Base-by-base conservation (phyloP, 2,329 filamentous ascomycete species). In the Corniculantispora saksenae region DNA sequence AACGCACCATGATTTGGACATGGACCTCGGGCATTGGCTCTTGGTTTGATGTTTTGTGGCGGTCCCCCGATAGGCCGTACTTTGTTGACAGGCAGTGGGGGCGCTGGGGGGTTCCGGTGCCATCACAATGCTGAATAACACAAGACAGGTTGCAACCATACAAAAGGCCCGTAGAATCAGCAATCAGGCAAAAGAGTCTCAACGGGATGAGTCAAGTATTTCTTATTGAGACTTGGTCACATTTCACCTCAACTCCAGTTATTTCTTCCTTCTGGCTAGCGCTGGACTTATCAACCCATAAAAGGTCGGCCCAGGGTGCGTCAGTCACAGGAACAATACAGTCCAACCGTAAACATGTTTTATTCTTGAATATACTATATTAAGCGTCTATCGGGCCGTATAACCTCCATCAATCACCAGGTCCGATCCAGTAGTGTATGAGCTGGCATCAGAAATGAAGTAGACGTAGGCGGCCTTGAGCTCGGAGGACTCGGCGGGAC, bases 401-500 rank as follows among this genome's bases (percentile, higher is more conserved):
- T 91, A 91, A 48, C 89, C 89, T 68, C 90, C 91, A 74, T 93
- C 91, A 66, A 92, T 86, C 65, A 91, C 78, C 51, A 93, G 82
- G 73, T 92, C 89, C 3, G 85, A 81, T 4, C 86, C 91, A 15
- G 91, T 93, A 6, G 89, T 92, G 77, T 92, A 94, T 50, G 86
- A 88, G 65, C 88, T 87, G 5, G 91, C 91, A 75, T 94, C 91
- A 57, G 86, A 90, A 40, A 90, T 86, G 47, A 94, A 83, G 77
- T 92, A 94, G 60, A 94, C 81, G 75, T 90, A 94, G n/a, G 89
- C 89, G 9, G 89, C 90, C 80, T 92, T 92, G 69, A 93, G 80
- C 81, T 93, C 91, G 71, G 89, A 86, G 1, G 86, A 80, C 61
- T 86, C 79, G 5, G 89, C 90, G 72, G 91, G 86, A 70, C 91